phyloP scores from a whole-genome alignment of 2,329 filamentous ascomycete species.

The Taxawa tesnikishii region DNA sequence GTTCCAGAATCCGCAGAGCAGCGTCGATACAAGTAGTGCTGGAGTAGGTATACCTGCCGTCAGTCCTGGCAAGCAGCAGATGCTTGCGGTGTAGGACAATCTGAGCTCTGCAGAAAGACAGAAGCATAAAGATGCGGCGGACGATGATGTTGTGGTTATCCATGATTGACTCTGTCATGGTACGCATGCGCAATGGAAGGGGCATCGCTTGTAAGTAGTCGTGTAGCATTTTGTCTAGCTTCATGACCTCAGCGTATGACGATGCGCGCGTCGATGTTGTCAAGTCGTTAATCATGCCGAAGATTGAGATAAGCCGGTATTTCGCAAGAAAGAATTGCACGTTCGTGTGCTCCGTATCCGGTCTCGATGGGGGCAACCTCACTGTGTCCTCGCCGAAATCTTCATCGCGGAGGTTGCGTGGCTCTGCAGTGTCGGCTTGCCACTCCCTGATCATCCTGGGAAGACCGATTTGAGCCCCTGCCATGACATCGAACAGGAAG shows the following conservation, averaged over 20 bases:
- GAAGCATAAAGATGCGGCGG: conserved; percentile 31
- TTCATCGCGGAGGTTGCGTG: conserved; percentile 4
- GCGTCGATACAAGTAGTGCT: conserved; percentile 30
- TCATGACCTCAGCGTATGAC: conserved; percentile 6
- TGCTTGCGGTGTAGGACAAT: conserved; percentile 38
- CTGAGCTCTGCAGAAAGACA: conserved; percentile 33
- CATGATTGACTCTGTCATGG: conserved; percentile 24
- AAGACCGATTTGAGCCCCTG: conserved; percentile 5
- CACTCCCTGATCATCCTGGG: conserved; percentile 5
- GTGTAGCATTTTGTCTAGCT: conserved; percentile 7
- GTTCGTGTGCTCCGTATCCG: conserved; percentile 2
- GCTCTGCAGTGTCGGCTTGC: conserved; percentile 4
- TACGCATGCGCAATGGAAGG: conserved; percentile 13
- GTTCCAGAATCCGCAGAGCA: conserved; percentile 29
- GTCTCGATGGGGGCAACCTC: conserved; percentile 2
- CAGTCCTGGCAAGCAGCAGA: conserved; percentile 22
- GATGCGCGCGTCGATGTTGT: background rate
- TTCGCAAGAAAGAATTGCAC: conserved; percentile 5
- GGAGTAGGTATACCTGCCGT: conserved; percentile 27
- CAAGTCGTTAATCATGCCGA: background rate
- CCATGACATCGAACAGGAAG: conserved; percentile 3
- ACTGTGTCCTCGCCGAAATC: conserved; percentile 7
- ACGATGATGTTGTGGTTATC: conserved; percentile 33
- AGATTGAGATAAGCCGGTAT: background rate
- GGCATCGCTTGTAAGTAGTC: conserved; percentile 10